These are phyloP conservation scores for Phaeomoniella chlamydospora DNA, from an alignment of 2,329 filamentous ascomycete genomes.

Conservation along the genomic window DNA sequence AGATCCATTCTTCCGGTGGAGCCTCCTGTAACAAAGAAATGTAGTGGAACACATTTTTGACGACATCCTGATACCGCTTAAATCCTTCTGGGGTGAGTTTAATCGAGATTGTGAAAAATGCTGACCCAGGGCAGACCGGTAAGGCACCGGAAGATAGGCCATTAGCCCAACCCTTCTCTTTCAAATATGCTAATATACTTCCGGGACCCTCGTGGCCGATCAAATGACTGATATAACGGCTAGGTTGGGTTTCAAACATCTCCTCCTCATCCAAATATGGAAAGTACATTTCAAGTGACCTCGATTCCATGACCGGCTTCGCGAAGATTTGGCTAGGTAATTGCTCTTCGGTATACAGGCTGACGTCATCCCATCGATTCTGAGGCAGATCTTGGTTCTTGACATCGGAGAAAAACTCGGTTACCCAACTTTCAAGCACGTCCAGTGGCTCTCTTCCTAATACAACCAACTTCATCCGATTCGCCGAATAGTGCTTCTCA, in stretches of 20 bases:
- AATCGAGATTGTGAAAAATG: slow-evolving; percentile 66
- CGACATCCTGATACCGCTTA: slow-evolving; percentile 66
- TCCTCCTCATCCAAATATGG: slow-evolving; percentile 74
- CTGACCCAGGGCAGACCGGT: slow-evolving; percentile 63
- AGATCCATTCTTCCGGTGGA: slow-evolving; percentile 81
- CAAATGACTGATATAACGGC: slow-evolving; percentile 73
- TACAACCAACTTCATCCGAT: slow-evolving; percentile 83
- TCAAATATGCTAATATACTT: slow-evolving; percentile 80
- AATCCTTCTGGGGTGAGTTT: slow-evolving; percentile 74
- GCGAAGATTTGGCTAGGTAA: slow-evolving; percentile 63
- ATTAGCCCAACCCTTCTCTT: slow-evolving; percentile 81
- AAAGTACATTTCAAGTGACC: slow-evolving; percentile 67
- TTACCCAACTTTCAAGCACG: slow-evolving; percentile 68
- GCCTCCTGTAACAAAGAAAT: slow-evolving; percentile 70
- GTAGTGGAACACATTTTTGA: slow-evolving; percentile 81
- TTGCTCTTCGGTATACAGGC: slow-evolving; percentile 41
- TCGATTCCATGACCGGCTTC: slow-evolving; percentile 81
- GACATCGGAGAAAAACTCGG: slow-evolving; percentile 67
- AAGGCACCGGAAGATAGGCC: slow-evolving; percentile 64
- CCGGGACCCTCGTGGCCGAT: slow-evolving; percentile 88
- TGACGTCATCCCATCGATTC: slow-evolving; percentile 51
- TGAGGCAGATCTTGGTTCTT: slow-evolving; percentile 65
- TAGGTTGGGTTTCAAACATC: slow-evolving; percentile 66
- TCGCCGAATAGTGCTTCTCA: slow-evolving; percentile 77
- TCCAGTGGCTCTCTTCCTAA: slow-evolving; percentile 71